phyloP scores from a whole-genome alignment of 2,329 filamentous ascomycete genomes.

The Paracorniculantispora psalliotae region DNA sequence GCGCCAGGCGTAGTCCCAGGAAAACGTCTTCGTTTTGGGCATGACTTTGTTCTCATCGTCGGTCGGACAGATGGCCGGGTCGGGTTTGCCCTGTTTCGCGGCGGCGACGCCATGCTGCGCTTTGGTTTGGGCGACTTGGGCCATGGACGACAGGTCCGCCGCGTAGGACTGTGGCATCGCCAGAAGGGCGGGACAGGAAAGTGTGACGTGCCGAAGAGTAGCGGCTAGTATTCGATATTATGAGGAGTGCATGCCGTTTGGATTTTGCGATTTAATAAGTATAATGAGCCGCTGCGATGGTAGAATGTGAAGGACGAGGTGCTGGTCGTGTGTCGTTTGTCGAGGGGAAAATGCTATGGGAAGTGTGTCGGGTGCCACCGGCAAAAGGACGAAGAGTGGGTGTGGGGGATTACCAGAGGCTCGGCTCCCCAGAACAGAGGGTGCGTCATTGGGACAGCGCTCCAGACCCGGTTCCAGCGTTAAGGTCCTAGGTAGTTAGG shows the following conservation, averaged over 20 bases:
- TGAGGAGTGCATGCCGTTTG: constrained; percentile 8
- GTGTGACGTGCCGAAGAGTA: neutral
- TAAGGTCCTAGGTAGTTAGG: no score
- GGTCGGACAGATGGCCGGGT: constrained; percentile 42
- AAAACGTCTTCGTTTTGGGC: constrained; percentile 52
- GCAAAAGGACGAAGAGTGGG: neutral
- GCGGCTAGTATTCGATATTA: neutral
- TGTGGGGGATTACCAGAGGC: constrained; percentile 5
- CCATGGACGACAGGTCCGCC: constrained; percentile 54
- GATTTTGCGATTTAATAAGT: no score
- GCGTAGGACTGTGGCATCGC: constrained; percentile 37
- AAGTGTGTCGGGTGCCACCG: constrained; percentile 3
- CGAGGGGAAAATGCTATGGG: neutral
- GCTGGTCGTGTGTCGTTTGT: neutral
- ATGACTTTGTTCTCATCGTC: constrained; percentile 44
- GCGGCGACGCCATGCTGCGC: constrained; percentile 25
- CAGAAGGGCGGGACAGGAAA: constrained; percentile 14
- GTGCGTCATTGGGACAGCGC: constrained; percentile 16
- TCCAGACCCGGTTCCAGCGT: constrained; percentile 10
- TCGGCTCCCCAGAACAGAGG: neutral
- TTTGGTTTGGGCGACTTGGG: constrained; percentile 41
- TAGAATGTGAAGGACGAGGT: no score
- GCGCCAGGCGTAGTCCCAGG: constrained; percentile 75
- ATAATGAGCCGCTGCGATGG: neutral
- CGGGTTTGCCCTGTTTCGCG: constrained; percentile 26